phyloP scores from a whole-genome alignment of 2,329 filamentous ascomycete genomes.

The Colletotrichum cordylinicola region DNA sequence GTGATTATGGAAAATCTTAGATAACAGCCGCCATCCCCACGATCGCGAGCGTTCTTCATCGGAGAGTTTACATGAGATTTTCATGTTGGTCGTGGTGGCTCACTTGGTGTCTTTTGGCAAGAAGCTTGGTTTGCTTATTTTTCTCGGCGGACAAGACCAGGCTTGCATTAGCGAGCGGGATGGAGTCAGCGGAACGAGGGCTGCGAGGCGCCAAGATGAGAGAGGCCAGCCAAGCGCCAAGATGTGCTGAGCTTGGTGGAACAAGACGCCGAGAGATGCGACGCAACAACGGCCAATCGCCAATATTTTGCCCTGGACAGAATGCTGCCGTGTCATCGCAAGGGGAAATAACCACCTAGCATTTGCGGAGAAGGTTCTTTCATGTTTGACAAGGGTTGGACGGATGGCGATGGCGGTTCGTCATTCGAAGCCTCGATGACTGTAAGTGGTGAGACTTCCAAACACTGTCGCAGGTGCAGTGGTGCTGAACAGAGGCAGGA shows the following conservation, averaged over 20 bases:
- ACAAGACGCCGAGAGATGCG: not conserved
- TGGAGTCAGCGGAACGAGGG: not conserved
- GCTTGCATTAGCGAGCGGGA: not conserved
- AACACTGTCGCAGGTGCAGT: not conserved
- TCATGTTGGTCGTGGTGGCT: not conserved
- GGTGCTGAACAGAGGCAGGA: not conserved
- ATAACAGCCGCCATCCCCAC: not conserved
- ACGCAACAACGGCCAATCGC: not conserved
- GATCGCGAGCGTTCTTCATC: not conserved
- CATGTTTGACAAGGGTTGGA: not conserved
- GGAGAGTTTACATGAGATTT: not conserved
- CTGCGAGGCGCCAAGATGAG: constrained; percentile 6
- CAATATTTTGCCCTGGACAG: not conserved
- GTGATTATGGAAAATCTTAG: not conserved
- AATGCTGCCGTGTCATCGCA: not conserved
- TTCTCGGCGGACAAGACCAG: not conserved
- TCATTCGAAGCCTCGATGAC: not conserved
- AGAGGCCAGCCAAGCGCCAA: constrained; percentile 10
- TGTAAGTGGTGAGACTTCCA: not conserved
- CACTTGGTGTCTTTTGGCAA: not conserved
- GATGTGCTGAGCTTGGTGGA: not conserved
- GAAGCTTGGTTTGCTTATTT: constrained; percentile 19
- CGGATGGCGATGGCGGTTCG: not conserved
- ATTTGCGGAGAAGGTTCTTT: constrained; percentile 10
- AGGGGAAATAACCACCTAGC: not conserved